These are phyloP conservation scores for Pseudogymnoascus sp. DNA, from an alignment of 2,329 filamentous ascomycete genomes.

Conservation along the genomic window DNA sequence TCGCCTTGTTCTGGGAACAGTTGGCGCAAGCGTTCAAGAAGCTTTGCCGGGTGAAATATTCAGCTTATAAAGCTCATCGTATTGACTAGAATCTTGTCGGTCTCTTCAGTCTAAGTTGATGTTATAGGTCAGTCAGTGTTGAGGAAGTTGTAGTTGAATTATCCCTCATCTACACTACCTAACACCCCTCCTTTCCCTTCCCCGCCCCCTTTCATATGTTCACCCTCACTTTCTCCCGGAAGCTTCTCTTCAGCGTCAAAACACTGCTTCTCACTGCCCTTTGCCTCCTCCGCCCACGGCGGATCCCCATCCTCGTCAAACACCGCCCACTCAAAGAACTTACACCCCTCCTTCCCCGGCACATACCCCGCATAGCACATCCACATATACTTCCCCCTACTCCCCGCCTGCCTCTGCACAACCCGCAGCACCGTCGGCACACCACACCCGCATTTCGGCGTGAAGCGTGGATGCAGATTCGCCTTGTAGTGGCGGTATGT, in stretches of 20 bases:
- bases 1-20: no score
- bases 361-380: constrained; percentile 78
- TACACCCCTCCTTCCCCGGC: constrained; percentile 61
- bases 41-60: not conserved
- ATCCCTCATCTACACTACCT: not conserved
- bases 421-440: constrained; percentile 65
- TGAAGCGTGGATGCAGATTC: constrained; percentile 67
- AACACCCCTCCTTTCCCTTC: not conserved
- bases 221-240: not conserved
- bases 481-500: constrained; percentile 85
- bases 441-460: constrained; percentile 69
- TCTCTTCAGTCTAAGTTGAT: not conserved
- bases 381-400: constrained; percentile 79
- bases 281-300: constrained; percentile 40
- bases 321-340: constrained; percentile 77
- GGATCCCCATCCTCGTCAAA: constrained; percentile 85
- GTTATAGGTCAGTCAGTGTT: not conserved
- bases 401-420: constrained; percentile 71
- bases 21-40: not conserved
- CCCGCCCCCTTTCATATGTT: not conserved
- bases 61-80: not conserved
- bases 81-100: not conserved
- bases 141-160: not conserved
- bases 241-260: not conserved
- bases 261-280: not conserved